A percentile compares a stretch with the other conserved stretches of the same genome.
phyloP scores from a whole-genome alignment of 306 rosid genomes.

The Cucurbita argyrosperma region DNA sequence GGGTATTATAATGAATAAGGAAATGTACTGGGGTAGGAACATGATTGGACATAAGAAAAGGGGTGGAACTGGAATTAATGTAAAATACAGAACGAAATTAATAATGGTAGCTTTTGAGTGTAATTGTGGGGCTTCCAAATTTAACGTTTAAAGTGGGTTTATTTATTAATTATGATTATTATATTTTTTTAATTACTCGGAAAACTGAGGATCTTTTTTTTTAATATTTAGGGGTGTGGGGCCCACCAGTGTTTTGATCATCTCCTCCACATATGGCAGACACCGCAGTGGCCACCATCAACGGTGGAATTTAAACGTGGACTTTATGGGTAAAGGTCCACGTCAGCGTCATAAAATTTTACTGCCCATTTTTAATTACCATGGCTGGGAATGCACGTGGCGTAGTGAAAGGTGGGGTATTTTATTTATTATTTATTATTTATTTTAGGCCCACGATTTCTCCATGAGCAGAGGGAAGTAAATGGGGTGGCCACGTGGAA shows the following conservation, averaged over 20 bases:
- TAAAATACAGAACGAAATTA: too few species aligned
- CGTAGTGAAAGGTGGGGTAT: neutral
- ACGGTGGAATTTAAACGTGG: constrained; percentile 29
- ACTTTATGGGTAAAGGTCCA: neutral
- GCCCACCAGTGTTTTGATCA: too few species aligned
- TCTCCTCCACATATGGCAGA: constrained; percentile 48
- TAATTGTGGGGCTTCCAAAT: too few species aligned
- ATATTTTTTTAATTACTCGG: neutral
- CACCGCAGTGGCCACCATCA: constrained; percentile 61
- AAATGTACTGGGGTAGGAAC: too few species aligned
- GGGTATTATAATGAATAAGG: too few species aligned
- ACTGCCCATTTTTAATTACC: neutral
- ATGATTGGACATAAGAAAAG: too few species aligned
- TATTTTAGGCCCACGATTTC: constrained; percentile 3
- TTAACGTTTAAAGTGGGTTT: too few species aligned
- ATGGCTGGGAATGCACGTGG: constrained; percentile 25
- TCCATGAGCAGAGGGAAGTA: constrained; percentile 42
- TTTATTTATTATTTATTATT: neutral
- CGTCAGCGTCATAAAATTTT: neutral
- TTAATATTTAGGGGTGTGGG: neutral
- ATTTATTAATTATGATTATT: too few species aligned
- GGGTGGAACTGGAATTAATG: too few species aligned
- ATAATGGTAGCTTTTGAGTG: too few species aligned
- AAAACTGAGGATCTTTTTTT: too few species aligned
- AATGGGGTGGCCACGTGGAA: constrained; percentile 45